A percentile compares a stretch with the other conserved stretches of the same genome.
Evolutionary conservation across 1,284 basidiomycete species (phyloP).

Genomic region (Ceratobasidium sp.): DNA sequence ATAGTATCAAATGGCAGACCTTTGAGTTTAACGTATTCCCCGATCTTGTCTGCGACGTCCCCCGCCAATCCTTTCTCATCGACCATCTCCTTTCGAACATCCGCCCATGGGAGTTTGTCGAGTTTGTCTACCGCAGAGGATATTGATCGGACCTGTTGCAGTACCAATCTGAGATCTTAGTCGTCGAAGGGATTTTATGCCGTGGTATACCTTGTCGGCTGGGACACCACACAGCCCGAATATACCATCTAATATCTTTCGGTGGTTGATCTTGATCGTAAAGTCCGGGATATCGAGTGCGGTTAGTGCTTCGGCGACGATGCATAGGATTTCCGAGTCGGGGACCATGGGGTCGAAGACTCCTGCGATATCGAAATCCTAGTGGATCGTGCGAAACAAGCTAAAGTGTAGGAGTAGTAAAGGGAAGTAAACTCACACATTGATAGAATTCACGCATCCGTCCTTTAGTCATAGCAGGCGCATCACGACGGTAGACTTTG

Average conservation of each 20-base stretch:
- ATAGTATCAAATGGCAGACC: constrained; percentile 63
- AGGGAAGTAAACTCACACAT: constrained; percentile 72
- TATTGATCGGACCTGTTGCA: constrained; percentile 79
- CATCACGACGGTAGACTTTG: constrained; percentile 97
- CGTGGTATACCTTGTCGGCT: constrained; percentile 69
- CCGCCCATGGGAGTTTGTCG: constrained; percentile 94
- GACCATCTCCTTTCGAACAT: constrained; percentile 97
- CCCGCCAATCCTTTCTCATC: constrained; percentile 92
- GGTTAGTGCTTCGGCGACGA: constrained; percentile 85
- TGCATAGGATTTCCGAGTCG: constrained; percentile 90
- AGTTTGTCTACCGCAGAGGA: constrained; percentile 98
- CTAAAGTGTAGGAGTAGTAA: too few species aligned
- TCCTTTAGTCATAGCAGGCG: constrained; percentile 97
- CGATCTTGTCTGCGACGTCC: constrained; percentile 92
- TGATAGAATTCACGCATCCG: constrained; percentile 99
- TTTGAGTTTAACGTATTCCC: constrained; percentile 96
- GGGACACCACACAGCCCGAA: constrained; percentile 98
- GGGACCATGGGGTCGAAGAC: constrained; percentile 96
- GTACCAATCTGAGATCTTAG: neutral
- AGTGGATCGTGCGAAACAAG: constrained; percentile 44
- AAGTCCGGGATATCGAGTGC: constrained; percentile 92
- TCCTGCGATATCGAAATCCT: constrained; percentile 98
- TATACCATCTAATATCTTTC: constrained; percentile 97
- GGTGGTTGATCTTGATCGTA: constrained; percentile 96
- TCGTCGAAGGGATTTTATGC: neutral